Percentiles rank a stretch among this genome's conserved stretches.
Conservation (phyloP, 2,329 filamentous ascomycete species). For the Aspergillus unguis region DNA sequence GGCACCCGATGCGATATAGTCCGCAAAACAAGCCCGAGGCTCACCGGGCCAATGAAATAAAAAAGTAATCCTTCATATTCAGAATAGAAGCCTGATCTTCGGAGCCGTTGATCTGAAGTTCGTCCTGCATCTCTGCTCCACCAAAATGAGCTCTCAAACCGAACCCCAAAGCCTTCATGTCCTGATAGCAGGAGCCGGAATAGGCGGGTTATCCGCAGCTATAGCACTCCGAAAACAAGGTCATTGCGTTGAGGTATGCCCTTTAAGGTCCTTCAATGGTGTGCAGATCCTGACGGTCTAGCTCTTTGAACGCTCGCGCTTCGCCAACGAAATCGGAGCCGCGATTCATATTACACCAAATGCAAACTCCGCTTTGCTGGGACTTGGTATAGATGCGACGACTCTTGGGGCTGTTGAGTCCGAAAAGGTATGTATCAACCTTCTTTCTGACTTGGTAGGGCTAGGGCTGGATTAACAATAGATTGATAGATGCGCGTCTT, state of each 20-base stretch:
- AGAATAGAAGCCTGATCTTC: too few relatives aligned
- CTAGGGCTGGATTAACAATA: neutral
- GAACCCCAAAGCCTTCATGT: constrained; percentile 21
- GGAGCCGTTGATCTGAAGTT: neutral
- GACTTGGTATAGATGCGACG: constrained; percentile 44
- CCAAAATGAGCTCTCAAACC: neutral
- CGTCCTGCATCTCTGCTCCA: neutral
- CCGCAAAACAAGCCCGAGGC: too few relatives aligned
- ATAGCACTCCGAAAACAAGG: constrained; percentile 54
- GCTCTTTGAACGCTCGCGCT: constrained; percentile 56
- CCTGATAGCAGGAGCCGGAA: constrained; percentile 34
- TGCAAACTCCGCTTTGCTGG: constrained; percentile 54
- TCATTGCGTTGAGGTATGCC: constrained; percentile 42
- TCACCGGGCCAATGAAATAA: too few relatives aligned
- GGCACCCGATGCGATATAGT: neutral
- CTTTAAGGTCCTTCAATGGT: neutral
- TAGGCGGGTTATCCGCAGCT: constrained; percentile 32
- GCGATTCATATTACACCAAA: constrained; percentile 64
- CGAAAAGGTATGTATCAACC: constrained; percentile 16
- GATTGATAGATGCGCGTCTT: constrained; percentile 33
- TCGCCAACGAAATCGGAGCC: constrained; percentile 57
- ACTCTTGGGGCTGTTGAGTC: constrained; percentile 39
- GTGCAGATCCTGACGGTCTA: constrained; percentile 21
- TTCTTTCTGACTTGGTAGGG: neutral
- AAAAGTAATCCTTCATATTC: neutral